These are phyloP conservation scores for Trametes hirsuta DNA, from an alignment of 1,284 basidiomycete genomes.

Conservation along the genomic window DNA sequence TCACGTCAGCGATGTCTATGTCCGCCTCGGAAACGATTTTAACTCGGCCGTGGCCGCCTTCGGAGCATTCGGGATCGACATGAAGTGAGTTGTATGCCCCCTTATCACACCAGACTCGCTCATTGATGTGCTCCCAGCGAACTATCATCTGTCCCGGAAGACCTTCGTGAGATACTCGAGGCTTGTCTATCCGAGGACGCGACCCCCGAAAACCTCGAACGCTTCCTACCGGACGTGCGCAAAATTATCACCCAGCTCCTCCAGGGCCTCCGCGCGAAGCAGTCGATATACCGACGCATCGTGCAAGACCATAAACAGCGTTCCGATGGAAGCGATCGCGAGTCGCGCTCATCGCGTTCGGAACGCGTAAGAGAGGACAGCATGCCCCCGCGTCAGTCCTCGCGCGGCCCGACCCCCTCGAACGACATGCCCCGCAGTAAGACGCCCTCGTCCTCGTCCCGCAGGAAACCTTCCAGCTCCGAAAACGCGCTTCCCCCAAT, in stretches of 20 bases:
- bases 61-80: conserved; percentile 83
- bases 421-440: conserved; percentile 21
- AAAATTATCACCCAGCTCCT: conserved; percentile 92
- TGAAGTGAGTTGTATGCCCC: conserved; percentile 67
- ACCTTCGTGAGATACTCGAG: conserved; percentile 89
- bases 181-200: conserved; percentile 91
- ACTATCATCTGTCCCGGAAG: conserved; percentile 86
- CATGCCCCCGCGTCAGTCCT: conserved; percentile 16
- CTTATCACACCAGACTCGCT: neutral
- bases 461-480: conserved; percentile 38
- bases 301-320: conserved; percentile 61
- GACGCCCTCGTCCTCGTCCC: conserved; percentile 25
- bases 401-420: conserved; percentile 18
- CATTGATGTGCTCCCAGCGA: conserved; percentile 57
- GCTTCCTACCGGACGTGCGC: conserved; percentile 90
- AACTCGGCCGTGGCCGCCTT: conserved; percentile 93
- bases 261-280: conserved; percentile 91
- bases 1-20: conserved; percentile 95
- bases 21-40: conserved; percentile 96
- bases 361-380: conserved; percentile 20
- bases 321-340: conserved; percentile 48
- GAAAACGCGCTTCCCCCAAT: conserved; percentile 28
- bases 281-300: conserved; percentile 76
- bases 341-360: conserved; percentile 45
- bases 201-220: conserved; percentile 81